These are phyloP conservation scores for Vitis hybrid DNA, from an alignment of 177 flowering plant genomes.

Conservation along the genomic window DNA sequence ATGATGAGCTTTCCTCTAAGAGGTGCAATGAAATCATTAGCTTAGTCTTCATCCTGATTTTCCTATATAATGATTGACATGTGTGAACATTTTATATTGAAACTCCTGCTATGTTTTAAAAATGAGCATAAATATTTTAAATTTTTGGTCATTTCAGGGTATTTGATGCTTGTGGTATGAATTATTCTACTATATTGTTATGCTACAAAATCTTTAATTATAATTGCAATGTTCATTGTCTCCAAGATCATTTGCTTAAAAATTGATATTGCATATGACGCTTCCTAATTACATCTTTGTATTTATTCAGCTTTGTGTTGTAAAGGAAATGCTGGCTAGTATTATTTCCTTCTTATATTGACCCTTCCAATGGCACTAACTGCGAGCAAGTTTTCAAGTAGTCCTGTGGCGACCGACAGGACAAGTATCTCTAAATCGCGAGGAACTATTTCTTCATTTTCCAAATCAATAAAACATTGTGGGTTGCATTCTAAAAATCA, in stretches of 20 bases:
- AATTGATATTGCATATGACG: background rate
- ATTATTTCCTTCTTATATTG: slow-evolving; percentile 9
- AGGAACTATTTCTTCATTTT: slow-evolving; percentile 29
- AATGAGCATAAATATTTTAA: too few species aligned
- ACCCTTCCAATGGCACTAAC: slow-evolving; percentile 33
- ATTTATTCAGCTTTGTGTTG: slow-evolving; percentile 16
- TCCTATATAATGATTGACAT: too few species aligned
- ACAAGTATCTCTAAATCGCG: slow-evolving; percentile 28
- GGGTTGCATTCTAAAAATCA: slow-evolving; percentile 19
- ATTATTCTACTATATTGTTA: too few species aligned
- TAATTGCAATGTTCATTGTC: background rate
- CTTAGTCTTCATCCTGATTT: too few species aligned
- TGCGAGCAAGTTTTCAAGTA: slow-evolving; percentile 31
- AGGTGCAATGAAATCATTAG: too few species aligned
- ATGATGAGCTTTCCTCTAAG: too few species aligned
- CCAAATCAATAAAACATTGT: slow-evolving; percentile 31
- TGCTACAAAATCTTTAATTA: too few species aligned
- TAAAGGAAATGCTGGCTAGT: slow-evolving; percentile 18
- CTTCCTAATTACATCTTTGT: slow-evolving; percentile 2
- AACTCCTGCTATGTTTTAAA: too few species aligned
- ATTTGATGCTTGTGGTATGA: too few species aligned
- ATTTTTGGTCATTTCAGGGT: too few species aligned
- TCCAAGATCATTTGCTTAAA: background rate
- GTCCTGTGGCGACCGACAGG: slow-evolving; percentile 27
- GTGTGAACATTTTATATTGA: too few species aligned